phyloP scores from a whole-genome alignment of 345 rosid species.

The Arabis hirsuta region DNA sequence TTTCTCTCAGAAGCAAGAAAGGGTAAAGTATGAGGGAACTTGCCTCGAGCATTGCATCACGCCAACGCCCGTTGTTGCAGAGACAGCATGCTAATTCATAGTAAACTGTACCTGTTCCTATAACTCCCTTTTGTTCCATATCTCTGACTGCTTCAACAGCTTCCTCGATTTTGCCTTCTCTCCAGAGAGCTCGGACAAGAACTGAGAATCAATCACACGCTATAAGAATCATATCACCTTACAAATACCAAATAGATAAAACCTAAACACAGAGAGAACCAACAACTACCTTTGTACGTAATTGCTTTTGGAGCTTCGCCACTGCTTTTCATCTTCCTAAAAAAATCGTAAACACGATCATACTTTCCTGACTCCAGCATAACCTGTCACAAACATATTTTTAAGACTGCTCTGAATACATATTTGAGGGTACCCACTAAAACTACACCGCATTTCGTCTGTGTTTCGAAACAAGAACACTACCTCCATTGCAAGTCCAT shows the following conservation, averaged over 20 bases:
- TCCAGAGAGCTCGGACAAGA: conserved; percentile 85
- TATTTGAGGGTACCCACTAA: conserved; percentile 4
- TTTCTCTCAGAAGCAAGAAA: conserved; percentile 6
- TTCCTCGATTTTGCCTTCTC: conserved; percentile 75
- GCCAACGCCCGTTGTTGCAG: conserved; percentile 80
- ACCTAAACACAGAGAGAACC: conserved; percentile 14
- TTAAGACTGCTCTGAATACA: conserved; percentile 2
- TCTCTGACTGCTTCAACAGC: conserved; percentile 82
- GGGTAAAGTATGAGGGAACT: conserved; percentile 22
- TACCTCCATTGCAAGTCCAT: conserved; percentile 99
- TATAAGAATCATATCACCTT: conserved; percentile 27
- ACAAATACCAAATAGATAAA: not conserved
- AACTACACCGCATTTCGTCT: conserved; percentile 6
- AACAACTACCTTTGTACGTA: conserved; percentile 69
- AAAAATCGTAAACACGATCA: conserved; percentile 70
- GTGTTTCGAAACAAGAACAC: conserved; percentile 1
- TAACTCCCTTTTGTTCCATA: conserved; percentile 89
- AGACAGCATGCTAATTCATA: conserved; percentile 93
- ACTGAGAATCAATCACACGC: conserved; percentile 51
- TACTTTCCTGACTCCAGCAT: conserved; percentile 90
- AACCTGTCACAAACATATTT: conserved; percentile 61
- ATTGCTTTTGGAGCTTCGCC: conserved; percentile 77
- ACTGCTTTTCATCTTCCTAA: conserved; percentile 73
- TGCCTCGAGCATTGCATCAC: conserved; percentile 81
- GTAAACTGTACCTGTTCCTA: conserved; percentile 81